Percentiles rank a stretch among this genome's conserved stretches.
phyloP scores from a whole-genome alignment of 2,329 filamentous ascomycete genomes.

The Fusarium sp. region DNA sequence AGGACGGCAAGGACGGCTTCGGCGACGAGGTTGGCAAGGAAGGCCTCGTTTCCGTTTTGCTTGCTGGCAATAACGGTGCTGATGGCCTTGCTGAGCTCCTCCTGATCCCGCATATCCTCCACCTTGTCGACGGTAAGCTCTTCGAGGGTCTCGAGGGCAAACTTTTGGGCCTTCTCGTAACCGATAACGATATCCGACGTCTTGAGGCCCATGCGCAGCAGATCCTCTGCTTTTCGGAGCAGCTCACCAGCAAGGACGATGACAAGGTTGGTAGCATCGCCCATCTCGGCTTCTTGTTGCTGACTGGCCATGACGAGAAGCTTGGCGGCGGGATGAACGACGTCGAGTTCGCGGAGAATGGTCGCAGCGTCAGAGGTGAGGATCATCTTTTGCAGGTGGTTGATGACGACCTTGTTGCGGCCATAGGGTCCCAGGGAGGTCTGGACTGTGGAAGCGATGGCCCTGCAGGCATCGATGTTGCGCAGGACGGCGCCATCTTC shows the following conservation, averaged over 20 bases:
- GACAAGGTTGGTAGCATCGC: constrained; percentile 96
- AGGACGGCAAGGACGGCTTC: constrained; percentile 87
- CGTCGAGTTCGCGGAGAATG: constrained; percentile 95
- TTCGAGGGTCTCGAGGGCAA: constrained; percentile 86
- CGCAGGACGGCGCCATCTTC: constrained; percentile 99
- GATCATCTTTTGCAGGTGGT: constrained; percentile 99
- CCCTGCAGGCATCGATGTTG: constrained; percentile 98
- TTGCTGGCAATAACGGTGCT: constrained; percentile 96
- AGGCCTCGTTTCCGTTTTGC: constrained; percentile 92
- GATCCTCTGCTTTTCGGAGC: constrained; percentile 95
- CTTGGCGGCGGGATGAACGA: constrained; percentile 97
- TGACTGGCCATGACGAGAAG: constrained; percentile 98
- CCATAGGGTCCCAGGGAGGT: constrained; percentile 97
- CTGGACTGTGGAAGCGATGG: constrained; percentile 95
- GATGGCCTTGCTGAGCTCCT: constrained; percentile 93
- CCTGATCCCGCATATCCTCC: constrained; percentile 80
- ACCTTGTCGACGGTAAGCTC: constrained; percentile 93
- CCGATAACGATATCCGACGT: constrained; percentile 97
- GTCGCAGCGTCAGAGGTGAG: constrained; percentile 97
- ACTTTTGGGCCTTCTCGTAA: constrained; percentile 93
- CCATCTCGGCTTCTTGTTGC: constrained; percentile 99
- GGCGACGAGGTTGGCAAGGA: constrained; percentile 86
- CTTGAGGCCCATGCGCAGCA: constrained; percentile 96
- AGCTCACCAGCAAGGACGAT: constrained; percentile 96
- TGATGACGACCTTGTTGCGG: constrained; percentile 99